Base-by-base conservation (phyloP, 78 protist species). In the Dictyostelium firmibasis region DNA sequence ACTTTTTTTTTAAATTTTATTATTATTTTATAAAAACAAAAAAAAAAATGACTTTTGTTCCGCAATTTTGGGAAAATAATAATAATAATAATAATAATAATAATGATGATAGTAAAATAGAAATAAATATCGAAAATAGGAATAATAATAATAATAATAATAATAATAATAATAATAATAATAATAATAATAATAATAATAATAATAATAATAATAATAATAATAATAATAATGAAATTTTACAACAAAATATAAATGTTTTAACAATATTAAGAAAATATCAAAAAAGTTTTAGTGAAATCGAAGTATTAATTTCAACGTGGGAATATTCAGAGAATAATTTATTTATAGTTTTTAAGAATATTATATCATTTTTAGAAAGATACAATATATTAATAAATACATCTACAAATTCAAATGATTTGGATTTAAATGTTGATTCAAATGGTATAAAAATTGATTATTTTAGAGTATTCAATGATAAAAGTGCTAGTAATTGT, bases 301-400 rank as follows among this genome's bases (percentile, higher is more conserved):
- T 72, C 18, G 44, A 27, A 72, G 33, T 23, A 18, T 31, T 31
- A 72, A 33, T 72, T 13, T 72, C 79, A 18, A 72, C 11, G 14
- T 72, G 79, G 79, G 79, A 72, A 72, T 72, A 31, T 72, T 16
- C 79, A 72, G 79, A 72, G 23, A 33, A 27, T 18, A 72, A 72
- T 72, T 13, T 72, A 33, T 72, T 16, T 18, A 33, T 72, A 31
- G 79, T 72, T 31, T 72, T 72, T 33, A 33, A 72, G 23, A 72
- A 72, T 72, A 33, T 72, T 14, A 11, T 72, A 72, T 72, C 79
- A 72, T 72, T 72, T 72, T 72, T 72, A 72, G 79, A 72, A 33
- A 72, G 79, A 72, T 72, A 33, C 4, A 72, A 72, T 72, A 33
- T 72, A 14, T 72, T 72, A 33, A 72, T 72, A 33, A 72, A 72